phyloP scores from a whole-genome alignment of 108 stramenopile genomes.

The Chaetoceros muelleri region DNA sequence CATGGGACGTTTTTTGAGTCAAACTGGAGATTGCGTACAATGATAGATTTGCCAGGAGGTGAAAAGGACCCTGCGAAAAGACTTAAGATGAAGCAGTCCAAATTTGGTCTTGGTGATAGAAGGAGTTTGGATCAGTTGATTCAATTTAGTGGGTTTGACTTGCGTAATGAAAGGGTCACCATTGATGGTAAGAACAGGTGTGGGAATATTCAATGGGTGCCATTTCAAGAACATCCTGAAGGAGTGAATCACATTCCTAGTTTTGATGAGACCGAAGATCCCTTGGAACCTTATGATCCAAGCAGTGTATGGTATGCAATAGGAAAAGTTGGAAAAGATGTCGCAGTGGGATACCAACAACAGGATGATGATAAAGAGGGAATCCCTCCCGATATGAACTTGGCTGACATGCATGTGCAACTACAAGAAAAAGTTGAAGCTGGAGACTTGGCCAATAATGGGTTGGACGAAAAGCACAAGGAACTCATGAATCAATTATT shows the following conservation, averaged over 20 bases:
- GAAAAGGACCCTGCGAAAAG: not conserved
- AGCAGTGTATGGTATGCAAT: conserved; percentile 31
- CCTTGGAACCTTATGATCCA: conserved; percentile 28
- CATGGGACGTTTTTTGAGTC: conserved; percentile 5
- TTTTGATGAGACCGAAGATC: conserved; percentile 21
- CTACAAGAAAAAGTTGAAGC: not conserved
- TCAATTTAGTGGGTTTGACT: conserved; percentile 67
- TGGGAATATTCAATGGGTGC: conserved; percentile 79
- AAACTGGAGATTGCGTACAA: conserved; percentile 33
- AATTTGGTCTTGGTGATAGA: conserved; percentile 62
- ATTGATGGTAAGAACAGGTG: conserved; percentile 49
- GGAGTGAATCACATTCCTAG: conserved; percentile 28
- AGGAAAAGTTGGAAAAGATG: too few species aligned
- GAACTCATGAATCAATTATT: not conserved
- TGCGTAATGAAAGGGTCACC: conserved; percentile 29
- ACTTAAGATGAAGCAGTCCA: conserved; percentile 11
- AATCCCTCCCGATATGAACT: too few species aligned
- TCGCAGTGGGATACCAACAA: too few species aligned
- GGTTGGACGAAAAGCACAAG: not conserved
- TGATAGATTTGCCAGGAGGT: conserved; percentile 55
- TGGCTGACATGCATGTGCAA: too few species aligned
- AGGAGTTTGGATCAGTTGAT: conserved; percentile 62
- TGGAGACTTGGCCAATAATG: not conserved
- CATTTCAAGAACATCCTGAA: conserved; percentile 40
- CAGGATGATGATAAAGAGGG: too few species aligned